Percentiles rank a stretch among this genome's conserved stretches.
phyloP scores from a whole-genome alignment of 2,329 filamentous ascomycete genomes.

The Escovopsis sp. region DNA sequence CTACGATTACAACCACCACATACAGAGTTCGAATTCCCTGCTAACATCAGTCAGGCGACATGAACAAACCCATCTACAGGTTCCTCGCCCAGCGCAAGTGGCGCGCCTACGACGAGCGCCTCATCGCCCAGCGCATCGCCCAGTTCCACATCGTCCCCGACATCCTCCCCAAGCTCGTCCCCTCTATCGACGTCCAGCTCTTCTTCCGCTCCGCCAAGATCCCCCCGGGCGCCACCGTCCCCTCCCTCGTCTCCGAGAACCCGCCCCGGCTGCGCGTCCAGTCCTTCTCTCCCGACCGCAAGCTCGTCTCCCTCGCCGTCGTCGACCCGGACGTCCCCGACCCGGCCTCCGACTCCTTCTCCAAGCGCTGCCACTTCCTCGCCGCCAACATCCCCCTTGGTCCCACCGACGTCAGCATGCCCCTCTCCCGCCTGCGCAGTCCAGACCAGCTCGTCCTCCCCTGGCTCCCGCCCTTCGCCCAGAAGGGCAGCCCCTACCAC shows the following conservation, averaged over 20 bases:
- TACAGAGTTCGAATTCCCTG: not conserved
- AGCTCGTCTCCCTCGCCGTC: conserved; percentile 70
- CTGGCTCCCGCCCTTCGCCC: conserved; percentile 74
- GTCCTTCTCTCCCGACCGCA: conserved; percentile 66
- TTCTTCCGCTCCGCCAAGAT: conserved; percentile 59
- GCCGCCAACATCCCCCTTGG: conserved; percentile 47
- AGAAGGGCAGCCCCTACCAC: conserved; percentile 86
- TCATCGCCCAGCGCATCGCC: conserved; percentile 71
- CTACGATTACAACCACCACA: too few species aligned
- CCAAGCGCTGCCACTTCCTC: conserved; percentile 73
- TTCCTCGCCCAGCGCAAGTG: conserved; percentile 78
- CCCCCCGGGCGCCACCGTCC: conserved; percentile 62
- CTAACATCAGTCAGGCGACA: conserved; percentile 48
- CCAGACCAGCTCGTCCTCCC: conserved; percentile 53
- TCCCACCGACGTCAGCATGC: conserved; percentile 41
- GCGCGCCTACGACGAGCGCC: conserved; percentile 63
- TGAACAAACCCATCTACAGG: conserved; percentile 93
- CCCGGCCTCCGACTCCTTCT: conserved; percentile 57
- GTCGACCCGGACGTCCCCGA: conserved; percentile 86
- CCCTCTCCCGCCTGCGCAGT: conserved; percentile 45
- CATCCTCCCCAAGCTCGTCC: conserved; percentile 65
- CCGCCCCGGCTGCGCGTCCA: conserved; percentile 68
- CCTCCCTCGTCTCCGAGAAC: conserved; percentile 56
- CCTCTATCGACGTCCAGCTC: conserved; percentile 64
- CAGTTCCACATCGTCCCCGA: conserved; percentile 85